Evolutionary conservation across 805 yeast species (phyloP), one percentile per base, ranked within the genome.

Genomic region (Teunomyces pallodes): DNA sequence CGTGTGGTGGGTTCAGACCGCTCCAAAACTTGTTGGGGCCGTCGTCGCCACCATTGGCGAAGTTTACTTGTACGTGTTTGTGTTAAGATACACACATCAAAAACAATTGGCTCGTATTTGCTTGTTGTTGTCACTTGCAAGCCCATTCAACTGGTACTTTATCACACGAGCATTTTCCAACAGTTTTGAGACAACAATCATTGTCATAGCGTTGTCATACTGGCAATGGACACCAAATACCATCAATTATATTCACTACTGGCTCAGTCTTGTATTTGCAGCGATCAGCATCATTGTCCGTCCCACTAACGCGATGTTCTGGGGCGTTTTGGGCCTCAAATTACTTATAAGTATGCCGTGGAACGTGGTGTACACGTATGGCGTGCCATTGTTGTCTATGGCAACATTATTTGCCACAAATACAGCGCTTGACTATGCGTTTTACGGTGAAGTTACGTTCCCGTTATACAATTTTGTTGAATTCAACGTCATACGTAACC

Each of bases 121-220:
- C 0, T 62, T 86, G 20, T 35, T 69, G 0, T 56, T 84, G 24
- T 81, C 90, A 26, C 54, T 89, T 2, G 56, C 72, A 1, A 85
- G 88, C 41, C 82, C 87, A 3, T 92, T 90, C 76, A 90, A 90
- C 62, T 89, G 92, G 86, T 89, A 78, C 65, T 75, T 84, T 36
- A 73, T 82, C 35, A 84, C 96, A 1, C 76, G 99, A 53, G 83
- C 96, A 1, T 94, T 94, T 61, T 82, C 95, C 45, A 94, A 92
- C 59, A 81, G 87, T 14, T 71, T 90, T 44, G 99, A 94, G 64
- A 77, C 86, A 77, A 74, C 79, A 1, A 60, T 90, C 46, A 87
- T 94, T 0, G 72, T 83, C 0, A 66, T 80, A 7, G 90, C 90
- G 0, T 68, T 92, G 42, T 72, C 77, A 12, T 78, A 74, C 60